A percentile compares a stretch with the other conserved stretches of the same genome.
phyloP scores from a whole-genome alignment of 2,329 filamentous ascomycete genomes.

The Botrytis squamosa region DNA sequence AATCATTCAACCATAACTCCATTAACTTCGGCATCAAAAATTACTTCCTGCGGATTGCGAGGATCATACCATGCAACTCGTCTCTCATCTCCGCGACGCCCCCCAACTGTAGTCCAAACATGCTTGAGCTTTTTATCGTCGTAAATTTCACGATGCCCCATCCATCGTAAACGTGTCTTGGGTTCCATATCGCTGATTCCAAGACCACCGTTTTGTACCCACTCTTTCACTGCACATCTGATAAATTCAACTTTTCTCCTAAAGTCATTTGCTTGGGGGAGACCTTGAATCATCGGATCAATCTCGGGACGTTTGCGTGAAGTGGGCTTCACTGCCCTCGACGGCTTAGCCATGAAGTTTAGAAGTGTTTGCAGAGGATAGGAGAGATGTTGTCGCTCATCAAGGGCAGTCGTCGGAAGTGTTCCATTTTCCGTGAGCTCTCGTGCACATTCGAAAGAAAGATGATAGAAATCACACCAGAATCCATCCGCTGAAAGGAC shows the following conservation, averaged over 20 bases:
- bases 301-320: conserved; percentile 60
- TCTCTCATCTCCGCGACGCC: conserved; percentile 55
- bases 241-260: conserved; percentile 74
- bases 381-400: conserved; percentile 68
- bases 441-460: conserved; percentile 67
- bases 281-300: conserved; percentile 57
- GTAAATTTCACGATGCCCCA: conserved; percentile 55
- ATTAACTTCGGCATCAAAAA: conserved; percentile 35
- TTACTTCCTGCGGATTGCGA: conserved; percentile 33
- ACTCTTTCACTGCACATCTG: conserved; percentile 65
- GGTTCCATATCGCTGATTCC: conserved; percentile 62
- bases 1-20: conserved; percentile 21
- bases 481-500: conserved; percentile 73
- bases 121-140: conserved; percentile 57
- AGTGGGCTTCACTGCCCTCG: conserved; percentile 49
- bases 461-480: conserved; percentile 75
- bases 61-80: conserved; percentile 41
- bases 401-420: conserved; percentile 68
- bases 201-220: conserved; percentile 67
- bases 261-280: conserved; percentile 71
- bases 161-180: conserved; percentile 55
- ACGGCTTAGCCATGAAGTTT: conserved; percentile 56
- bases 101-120: conserved; percentile 68
- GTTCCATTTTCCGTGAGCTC: conserved; percentile 63
- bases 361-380: conserved; percentile 72